A percentile compares a stretch with the other conserved stretches of the same genome.
These are phyloP conservation scores for Pythium plurisporium DNA, from an alignment of 352 stramenopile species.

Conservation along the genomic window DNA sequence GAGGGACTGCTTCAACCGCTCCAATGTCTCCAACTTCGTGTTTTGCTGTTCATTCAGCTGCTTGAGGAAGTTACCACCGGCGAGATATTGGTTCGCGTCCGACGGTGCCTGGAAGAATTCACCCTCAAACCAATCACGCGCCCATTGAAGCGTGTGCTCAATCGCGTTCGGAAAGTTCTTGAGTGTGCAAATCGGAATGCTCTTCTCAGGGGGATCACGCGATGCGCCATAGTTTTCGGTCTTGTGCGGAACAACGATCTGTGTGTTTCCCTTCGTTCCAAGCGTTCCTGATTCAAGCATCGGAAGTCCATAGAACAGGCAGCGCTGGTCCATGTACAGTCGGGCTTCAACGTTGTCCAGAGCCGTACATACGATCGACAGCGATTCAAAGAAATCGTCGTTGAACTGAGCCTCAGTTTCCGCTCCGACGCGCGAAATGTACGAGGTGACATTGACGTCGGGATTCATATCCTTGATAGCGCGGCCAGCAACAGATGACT, in stretches of 20 bases:
- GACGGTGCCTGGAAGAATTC: constrained; percentile 96
- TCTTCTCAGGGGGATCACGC: constrained; percentile 98
- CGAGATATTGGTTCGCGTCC: constrained; percentile 94
- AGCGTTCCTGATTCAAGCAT: constrained; percentile 99
- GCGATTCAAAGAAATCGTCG: constrained; percentile 96
- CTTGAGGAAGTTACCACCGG: constrained; percentile 84
- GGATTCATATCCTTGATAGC: constrained; percentile 96
- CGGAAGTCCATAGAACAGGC: constrained; percentile 94
- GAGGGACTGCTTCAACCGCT: constrained; percentile 90
- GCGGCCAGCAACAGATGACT: constrained; percentile 91
- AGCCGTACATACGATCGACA: constrained; percentile 96
- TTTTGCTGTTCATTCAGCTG: constrained; percentile 96
- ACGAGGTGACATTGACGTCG: constrained; percentile 88
- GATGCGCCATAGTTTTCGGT: constrained; percentile 98
- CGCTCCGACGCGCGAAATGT: constrained; percentile 79
- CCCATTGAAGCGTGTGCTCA: constrained; percentile 98
- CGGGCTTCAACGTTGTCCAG: constrained; percentile 99
- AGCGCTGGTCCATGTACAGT: constrained; percentile 97
- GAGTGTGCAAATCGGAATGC: constrained; percentile 99
- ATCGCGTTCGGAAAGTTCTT: constrained; percentile 99
- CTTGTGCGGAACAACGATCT: constrained; percentile 87
- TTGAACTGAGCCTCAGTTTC: constrained; percentile 98
- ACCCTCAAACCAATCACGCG: constrained; percentile 98
- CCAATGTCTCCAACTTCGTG: constrained; percentile 95
- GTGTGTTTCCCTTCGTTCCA: constrained; percentile 98